These are phyloP conservation scores for Neocallimastix lanati DNA, from an alignment of 192 early-diverging fungal genomes.

Conservation along the genomic window DNA sequence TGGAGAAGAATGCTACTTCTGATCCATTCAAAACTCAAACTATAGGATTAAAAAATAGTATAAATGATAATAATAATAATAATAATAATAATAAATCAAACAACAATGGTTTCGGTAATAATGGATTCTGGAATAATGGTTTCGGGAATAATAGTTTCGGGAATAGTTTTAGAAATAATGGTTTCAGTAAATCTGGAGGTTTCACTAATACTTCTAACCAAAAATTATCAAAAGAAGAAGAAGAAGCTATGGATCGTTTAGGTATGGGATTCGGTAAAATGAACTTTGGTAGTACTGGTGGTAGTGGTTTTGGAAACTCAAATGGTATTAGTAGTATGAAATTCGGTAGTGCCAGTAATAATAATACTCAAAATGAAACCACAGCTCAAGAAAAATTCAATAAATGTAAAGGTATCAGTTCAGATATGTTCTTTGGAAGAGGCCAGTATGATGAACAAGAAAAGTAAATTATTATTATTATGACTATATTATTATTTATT, in stretches of 20 bases:
- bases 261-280: slow-evolving; percentile 48
- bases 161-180: slow-evolving; percentile 7
- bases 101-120: slow-evolving; percentile 2
- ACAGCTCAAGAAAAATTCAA: slow-evolving; percentile 58
- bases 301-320: background rate
- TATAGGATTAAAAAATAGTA: slow-evolving; percentile 1
- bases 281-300: slow-evolving; percentile 22
- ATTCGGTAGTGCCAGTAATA: slow-evolving; percentile 10
- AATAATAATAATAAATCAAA: slow-evolving; percentile 6
- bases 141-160: background rate
- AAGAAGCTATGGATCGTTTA: slow-evolving; percentile 33
- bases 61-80: slow-evolving; percentile 4
- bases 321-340: background rate
- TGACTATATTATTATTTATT: too few species aligned
- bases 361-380: background rate
- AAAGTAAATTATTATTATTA: slow-evolving; percentile 22
- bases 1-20: slow-evolving; percentile 7
- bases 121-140: background rate
- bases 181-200: slow-evolving; percentile 1
- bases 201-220: slow-evolving; percentile 3
- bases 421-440: slow-evolving; percentile 81
- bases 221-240: slow-evolving; percentile 5
- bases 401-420: slow-evolving; percentile 70
- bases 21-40: background rate
- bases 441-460: slow-evolving; percentile 35